Base-by-base conservation (phyloP, 1,284 basidiomycete genomes). In the Boletus semigastroideus region DNA sequence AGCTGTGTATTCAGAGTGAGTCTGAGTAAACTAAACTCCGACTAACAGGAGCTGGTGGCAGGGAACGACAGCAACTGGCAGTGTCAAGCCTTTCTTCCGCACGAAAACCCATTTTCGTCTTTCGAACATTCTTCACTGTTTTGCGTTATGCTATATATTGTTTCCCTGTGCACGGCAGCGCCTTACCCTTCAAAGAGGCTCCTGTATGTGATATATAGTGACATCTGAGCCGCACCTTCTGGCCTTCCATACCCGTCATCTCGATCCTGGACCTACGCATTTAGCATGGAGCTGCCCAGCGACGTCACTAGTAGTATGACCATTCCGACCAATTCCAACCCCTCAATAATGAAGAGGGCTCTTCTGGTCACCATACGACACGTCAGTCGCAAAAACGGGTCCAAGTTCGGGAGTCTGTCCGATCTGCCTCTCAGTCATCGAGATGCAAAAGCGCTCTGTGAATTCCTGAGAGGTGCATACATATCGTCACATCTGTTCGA, bases 1-100 rank as follows among this genome's bases (percentile, higher is more conserved):
- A 93, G 68, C 54, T 86, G 80, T 22, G 74, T 66, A 38, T 22
- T 22, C 22, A 97, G 75, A 7, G 91, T 91, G 44, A 95, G 82
- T 36, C 91, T 91, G 44, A 95, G 82, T 36, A 97, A 80, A 70
- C 90, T 94, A 77, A 97, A 97, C 70, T 94, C 90, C 55, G 95
- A 77, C 90, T 94, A 53, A 52, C 46, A 28, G 39, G 41, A 28
- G 25, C 25, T 25, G 22, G 3, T n/a, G 13, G 11, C 31, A 33
- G 10, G 16, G 14, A 11, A 33, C 17, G 22, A 22, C 22, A 2
- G 14, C 14, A 6, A 2, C 31, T 16, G 31, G 31, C 14, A 7
- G 31, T 33, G 31, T 33, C 31, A 6, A 2, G 14, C 31, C 31
- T 7, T 16, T 33, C 31, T 16, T 33, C 31, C 31, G 13, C 31